phyloP scores from a whole-genome alignment of 106 monocot genomes.

The Vanilla planifolia region DNA sequence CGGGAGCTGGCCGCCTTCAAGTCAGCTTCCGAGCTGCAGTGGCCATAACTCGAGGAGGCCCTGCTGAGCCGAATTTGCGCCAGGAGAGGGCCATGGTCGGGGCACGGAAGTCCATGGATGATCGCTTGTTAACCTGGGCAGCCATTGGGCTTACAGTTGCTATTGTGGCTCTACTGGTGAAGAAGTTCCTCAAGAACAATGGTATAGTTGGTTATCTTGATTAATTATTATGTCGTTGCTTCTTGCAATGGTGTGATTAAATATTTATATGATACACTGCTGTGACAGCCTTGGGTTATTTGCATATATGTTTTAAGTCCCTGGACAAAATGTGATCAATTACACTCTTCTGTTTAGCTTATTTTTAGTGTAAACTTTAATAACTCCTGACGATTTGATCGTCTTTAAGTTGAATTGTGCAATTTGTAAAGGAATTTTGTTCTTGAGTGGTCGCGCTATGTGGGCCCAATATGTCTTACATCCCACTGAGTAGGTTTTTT shows the following conservation, averaged over 20 bases:
- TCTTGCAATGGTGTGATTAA: neutral
- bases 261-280: no score
- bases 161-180: conserved; percentile 55
- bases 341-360: no score
- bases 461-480: no score
- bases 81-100: conserved; percentile 1
- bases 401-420: no score
- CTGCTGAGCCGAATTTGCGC: conserved; percentile 1
- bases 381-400: no score
- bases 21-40: conserved; percentile 47
- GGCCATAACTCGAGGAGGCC: conserved; percentile 19
- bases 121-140: conserved; percentile 51
- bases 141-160: conserved; percentile 69
- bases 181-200: conserved; percentile 68
- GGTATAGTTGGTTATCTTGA: conserved; percentile 33
- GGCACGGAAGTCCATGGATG: conserved; percentile 29
- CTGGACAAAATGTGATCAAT: no score
- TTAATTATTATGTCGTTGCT: conserved; percentile 11
- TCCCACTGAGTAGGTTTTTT: no score
- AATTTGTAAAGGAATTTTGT: no score
- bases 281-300: no score
- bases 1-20: conserved; percentile 33
- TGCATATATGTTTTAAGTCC: no score
- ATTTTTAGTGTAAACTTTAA: no score
- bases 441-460: no score